phyloP scores from a whole-genome alignment of 2,329 filamentous ascomycete genomes.

The Myotisia sp. region DNA sequence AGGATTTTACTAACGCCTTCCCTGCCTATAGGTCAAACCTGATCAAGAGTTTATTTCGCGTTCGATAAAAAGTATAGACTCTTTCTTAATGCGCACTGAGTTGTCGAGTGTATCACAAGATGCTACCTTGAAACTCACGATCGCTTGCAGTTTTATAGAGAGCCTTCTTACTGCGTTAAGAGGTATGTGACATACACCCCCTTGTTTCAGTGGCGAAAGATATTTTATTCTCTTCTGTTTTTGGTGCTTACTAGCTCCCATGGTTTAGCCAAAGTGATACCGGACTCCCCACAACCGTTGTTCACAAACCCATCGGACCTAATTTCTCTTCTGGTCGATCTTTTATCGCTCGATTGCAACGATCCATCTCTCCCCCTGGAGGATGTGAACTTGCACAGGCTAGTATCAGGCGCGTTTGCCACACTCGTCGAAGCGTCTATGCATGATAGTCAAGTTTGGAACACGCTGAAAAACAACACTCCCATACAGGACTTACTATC shows the following conservation, averaged over 20 bases:
- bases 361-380: constrained; percentile 10
- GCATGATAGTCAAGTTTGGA: constrained; percentile 35
- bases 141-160: constrained; percentile 43
- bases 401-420: constrained; percentile 34
- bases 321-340: constrained; percentile 22
- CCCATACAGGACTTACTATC: constrained; percentile 26
- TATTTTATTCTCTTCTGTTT: not conserved
- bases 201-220: too few relatives aligned
- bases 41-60: constrained; percentile 27
- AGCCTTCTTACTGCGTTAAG: constrained; percentile 42
- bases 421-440: constrained; percentile 37
- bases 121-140: constrained; percentile 34
- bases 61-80: constrained; percentile 41
- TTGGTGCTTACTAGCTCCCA: not conserved
- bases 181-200: constrained; percentile 28
- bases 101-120: constrained; percentile 36
- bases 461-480: constrained; percentile 25
- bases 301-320: constrained; percentile 25
- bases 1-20: constrained; percentile 13
- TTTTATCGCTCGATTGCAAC: constrained; percentile 20
- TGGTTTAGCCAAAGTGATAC: constrained; percentile 15
- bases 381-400: constrained; percentile 17
- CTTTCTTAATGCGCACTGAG: constrained; percentile 45
- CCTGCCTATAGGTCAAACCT: constrained; percentile 18
- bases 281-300: constrained; percentile 10